Percentiles rank a stretch among this genome's conserved stretches.
These are phyloP conservation scores for Globisporangium canariense DNA, from an alignment of 352 stramenopile species.

Conservation along the genomic window DNA sequence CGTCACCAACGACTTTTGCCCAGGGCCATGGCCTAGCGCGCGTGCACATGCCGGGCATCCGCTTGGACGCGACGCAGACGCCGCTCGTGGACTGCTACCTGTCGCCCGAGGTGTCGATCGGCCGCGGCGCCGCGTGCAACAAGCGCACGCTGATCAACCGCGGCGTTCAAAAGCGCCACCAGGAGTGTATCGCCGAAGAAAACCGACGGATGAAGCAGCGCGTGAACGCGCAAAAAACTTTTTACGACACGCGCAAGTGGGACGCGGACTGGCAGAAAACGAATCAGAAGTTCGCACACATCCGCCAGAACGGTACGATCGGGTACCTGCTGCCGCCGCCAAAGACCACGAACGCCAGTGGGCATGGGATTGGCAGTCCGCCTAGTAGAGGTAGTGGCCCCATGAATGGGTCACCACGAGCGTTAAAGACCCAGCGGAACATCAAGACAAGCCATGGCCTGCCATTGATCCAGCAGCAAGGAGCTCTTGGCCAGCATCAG, in stretches of 20 bases:
- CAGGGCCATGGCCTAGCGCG: constrained; percentile 40
- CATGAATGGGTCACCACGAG: not conserved
- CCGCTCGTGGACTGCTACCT: constrained; percentile 75
- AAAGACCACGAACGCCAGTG: constrained; percentile 17
- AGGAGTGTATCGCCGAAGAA: constrained; percentile 58
- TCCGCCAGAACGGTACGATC: constrained; percentile 65
- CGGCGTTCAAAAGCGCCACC: constrained; percentile 42
- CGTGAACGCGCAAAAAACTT: constrained; percentile 51
- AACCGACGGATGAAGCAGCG: constrained; percentile 59
- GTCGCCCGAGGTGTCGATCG: constrained; percentile 56
- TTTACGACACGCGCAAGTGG: constrained; percentile 73
- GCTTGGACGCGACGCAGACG: constrained; percentile 58
- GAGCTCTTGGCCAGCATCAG: not conserved
- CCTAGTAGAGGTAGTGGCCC: not conserved
- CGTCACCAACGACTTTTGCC: not conserved
- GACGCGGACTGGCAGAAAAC: constrained; percentile 68
- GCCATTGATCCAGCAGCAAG: constrained; percentile 13
- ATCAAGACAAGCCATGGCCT: constrained; percentile 16
- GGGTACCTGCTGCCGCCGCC: constrained; percentile 53
- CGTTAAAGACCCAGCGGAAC: constrained; percentile 4
- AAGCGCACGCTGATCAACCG: constrained; percentile 66
- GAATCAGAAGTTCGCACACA: constrained; percentile 49
- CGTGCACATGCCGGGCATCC: constrained; percentile 67
- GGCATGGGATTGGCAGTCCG: not conserved
- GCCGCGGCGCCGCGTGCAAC: constrained; percentile 61